phyloP scores from a whole-genome alignment of 306 rosid genomes.

The Quercus gilva region DNA sequence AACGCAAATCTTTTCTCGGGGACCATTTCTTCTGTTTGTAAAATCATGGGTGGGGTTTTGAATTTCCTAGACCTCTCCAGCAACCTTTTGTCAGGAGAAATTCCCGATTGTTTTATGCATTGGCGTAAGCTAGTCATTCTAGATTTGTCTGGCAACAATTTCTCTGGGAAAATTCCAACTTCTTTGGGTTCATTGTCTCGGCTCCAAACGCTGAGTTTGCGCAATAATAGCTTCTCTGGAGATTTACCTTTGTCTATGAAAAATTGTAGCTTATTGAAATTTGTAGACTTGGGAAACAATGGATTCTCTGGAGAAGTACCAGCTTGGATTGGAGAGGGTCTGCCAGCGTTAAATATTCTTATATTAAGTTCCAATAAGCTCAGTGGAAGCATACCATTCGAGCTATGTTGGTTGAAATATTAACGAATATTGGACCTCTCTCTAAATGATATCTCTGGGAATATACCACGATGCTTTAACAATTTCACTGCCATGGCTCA shows the following conservation, averaged over 20 bases:
- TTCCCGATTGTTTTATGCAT: conserved; percentile 17
- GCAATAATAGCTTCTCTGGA: conserved; percentile 2
- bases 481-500: conserved; percentile 17
- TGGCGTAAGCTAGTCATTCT: background rate
- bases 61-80: conserved; percentile 8
- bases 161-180: conserved; percentile 7
- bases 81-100: background rate
- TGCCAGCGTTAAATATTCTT: background rate
- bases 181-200: background rate
- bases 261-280: conserved; percentile 2
- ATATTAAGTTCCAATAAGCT: background rate
- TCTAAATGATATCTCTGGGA: background rate
- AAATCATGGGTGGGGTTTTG: rapidly evolving
- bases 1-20: rapidly evolving
- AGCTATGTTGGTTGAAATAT: background rate
- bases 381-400: background rate
- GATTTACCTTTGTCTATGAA: conserved; percentile 16
- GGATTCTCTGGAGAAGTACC: conserved; percentile 22
- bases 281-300: conserved; percentile 20
- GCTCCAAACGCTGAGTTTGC: background rate
- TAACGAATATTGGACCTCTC: conserved; percentile 18
- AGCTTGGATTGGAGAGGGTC: conserved; percentile 12
- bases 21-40: too few species aligned
- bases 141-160: conserved; percentile 2
- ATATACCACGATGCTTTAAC: background rate